phyloP scores from a whole-genome alignment of 2,329 filamentous ascomycete genomes.

The Polytolypa hystricis region DNA sequence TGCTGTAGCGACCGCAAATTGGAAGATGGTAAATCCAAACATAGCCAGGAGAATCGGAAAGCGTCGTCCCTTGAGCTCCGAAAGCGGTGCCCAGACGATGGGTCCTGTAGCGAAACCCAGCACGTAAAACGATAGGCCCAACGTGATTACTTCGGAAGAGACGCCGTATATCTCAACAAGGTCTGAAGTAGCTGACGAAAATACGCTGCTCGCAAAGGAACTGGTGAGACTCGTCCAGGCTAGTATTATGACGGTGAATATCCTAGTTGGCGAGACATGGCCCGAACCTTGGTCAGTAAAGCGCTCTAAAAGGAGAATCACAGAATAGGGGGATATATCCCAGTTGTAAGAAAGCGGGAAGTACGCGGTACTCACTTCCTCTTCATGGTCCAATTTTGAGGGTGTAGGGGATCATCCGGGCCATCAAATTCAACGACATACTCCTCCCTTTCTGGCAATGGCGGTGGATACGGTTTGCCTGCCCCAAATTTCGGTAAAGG shows the following conservation, averaged over 20 bases:
- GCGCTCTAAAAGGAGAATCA: neutral
- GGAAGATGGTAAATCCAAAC: slow-evolving; percentile 42
- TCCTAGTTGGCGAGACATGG: neutral
- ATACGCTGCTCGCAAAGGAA: slow-evolving; percentile 53
- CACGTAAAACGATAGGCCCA: slow-evolving; percentile 33
- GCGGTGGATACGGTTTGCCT: slow-evolving; percentile 47
- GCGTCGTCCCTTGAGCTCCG: slow-evolving; percentile 40
- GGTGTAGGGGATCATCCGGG: slow-evolving; percentile 69
- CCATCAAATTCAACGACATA: slow-evolving; percentile 68
- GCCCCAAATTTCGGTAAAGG: slow-evolving; percentile 37
- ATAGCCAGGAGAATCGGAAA: slow-evolving; percentile 39
- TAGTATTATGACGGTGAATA: slow-evolving; percentile 17
- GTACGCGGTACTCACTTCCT: slow-evolving; percentile 52
- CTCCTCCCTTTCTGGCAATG: slow-evolving; percentile 44
- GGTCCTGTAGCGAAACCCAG: slow-evolving; percentile 40
- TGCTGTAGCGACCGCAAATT: slow-evolving; percentile 37
- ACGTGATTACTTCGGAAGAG: slow-evolving; percentile 27
- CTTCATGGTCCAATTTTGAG: slow-evolving; percentile 71
- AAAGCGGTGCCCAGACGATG: slow-evolving; percentile 42
- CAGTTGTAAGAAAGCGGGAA: neutral
- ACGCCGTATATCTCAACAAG: slow-evolving; percentile 52
- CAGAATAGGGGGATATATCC: neutral
- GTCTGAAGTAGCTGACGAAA: slow-evolving; percentile 52
- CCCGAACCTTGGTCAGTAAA: too few relatives aligned
- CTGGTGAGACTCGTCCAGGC: slow-evolving; percentile 43